Base-by-base conservation (phyloP, 352 stramenopile species). In the Pythium myriotylum region DNA sequence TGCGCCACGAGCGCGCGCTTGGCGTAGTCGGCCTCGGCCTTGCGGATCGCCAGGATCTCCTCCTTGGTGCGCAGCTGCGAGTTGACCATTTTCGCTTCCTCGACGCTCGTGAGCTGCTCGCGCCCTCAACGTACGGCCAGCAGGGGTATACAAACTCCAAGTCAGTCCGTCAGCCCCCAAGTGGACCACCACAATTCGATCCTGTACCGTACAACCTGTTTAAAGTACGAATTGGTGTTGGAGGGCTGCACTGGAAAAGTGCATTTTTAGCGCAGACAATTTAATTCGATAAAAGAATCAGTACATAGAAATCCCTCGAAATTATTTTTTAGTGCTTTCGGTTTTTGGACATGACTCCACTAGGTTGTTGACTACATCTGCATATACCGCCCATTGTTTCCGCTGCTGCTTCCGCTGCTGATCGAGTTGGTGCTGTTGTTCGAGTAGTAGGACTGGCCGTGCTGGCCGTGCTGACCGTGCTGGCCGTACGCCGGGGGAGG, bases 21-120 rank as follows among this genome's bases (percentile, higher is more conserved):
- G 42, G 77, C 78, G 65, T 91, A 92, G 51, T 91, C 77, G 55
- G 77, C 67, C 74, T 95, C 86, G 58, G 86, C 86, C 48, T 72
- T 37, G 49, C 81, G 81, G 66, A 91, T 90, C 43, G 81, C 81
- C 42, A 93, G 69, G 68, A 93, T 93, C 65, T 93, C 81, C 55
- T 93, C 84, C 72, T 90, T 93, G 50, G 81, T 79, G 62, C 81
- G 84, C 59, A 93, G 70, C 70, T 92, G 84, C 49, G 79, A 77
- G 58, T 83, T 62, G 69, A 78, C 85, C 81, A 92, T 78, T 45
- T 47, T 57, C 35, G 37, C 13, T 43, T 43, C 17, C 37, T 20
- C 37, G 7, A 43, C 13, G 13, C 37, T 43, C 29, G 29, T 43
- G 37, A 43, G 37, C 37, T 43, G 37, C 37, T 43, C 37, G 17